Base-by-base conservation (phyloP, 495 filamentous ascomycete species). In the Neurospora sp. region DNA sequence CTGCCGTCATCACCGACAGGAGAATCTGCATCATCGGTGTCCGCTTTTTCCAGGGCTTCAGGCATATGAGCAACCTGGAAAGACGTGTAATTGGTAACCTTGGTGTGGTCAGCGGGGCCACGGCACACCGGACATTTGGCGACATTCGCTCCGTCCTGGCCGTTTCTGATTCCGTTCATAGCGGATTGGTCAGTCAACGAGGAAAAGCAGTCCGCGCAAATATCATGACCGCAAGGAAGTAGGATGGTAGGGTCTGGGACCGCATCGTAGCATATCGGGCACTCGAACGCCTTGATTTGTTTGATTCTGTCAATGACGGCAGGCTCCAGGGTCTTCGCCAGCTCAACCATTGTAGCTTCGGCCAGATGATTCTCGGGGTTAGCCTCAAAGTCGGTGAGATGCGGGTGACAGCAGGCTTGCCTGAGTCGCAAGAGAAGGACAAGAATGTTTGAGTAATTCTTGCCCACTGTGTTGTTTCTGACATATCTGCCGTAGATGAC, bases 381-480 rank as follows among this genome's bases (percentile, higher is more conserved):
- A 71, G 89, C 83, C 31, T 89, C 89, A 74, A 92, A 89, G 72
- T 95, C 94, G 12, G 84, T 94, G n/a, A 99, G 84, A 79, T 96
- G 92, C 1, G 94, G 94, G 81, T 99, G 96, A 75, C 94, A 97
- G 77, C 93, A 96, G 40, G 92, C 92, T 81, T 99, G 96, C n/a
- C 93, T 88, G 10, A 99, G 88, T 16, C 95, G 92, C 14, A 99
- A 85, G 66, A 99, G 87, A 31, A 97, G 86, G 39, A 96, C 91
- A 20, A 98, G 85, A 61, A 98, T 90, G 75, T 92, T 92, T 7
- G 89, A 91, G 78, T 97, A 98, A 74, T 96, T 90, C 73, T 87
- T 89, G 16, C 91, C 91, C 3, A 94, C 85, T 1, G 90, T 91
- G 4, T 91, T 90, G 3, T 86, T 85, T 70, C 88, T 87, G 39